Evolutionary conservation across 441 rosid species (phyloP).

Genomic region (Populus hybrid): DNA sequence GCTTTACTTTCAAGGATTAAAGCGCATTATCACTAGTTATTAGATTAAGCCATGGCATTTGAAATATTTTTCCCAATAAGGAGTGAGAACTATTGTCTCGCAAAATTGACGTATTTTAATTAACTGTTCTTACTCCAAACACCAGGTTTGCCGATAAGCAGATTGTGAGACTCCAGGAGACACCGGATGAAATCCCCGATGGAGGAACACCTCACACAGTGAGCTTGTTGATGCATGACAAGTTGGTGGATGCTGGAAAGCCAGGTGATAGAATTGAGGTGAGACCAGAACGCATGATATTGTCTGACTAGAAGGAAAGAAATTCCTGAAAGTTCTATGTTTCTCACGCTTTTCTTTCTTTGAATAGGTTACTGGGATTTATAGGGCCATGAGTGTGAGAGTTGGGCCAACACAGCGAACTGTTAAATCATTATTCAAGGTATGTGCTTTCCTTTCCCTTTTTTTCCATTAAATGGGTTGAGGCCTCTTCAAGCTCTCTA

Average conservation of each 20-base stretch:
- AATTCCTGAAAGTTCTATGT: neutral
- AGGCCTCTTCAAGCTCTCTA: slow-evolving; percentile 5
- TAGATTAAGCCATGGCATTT: neutral
- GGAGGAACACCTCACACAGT: slow-evolving; percentile 99
- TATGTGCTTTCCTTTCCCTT: slow-evolving; percentile 15
- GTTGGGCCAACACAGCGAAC: slow-evolving; percentile 85
- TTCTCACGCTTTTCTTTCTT: slow-evolving; percentile 16
- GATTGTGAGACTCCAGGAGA: slow-evolving; percentile 98
- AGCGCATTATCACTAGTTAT: neutral
- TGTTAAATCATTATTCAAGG: slow-evolving; percentile 95
- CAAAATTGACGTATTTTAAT: slow-evolving; percentile 5
- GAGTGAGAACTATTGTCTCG: neutral
- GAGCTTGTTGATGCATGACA: slow-evolving; percentile 95
- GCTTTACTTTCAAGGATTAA: neutral
- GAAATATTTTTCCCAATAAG: neutral
- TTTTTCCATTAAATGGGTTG: neutral
- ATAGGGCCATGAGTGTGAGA: slow-evolving; percentile 93
- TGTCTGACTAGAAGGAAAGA: neutral
- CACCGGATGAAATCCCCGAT: slow-evolving; percentile 94
- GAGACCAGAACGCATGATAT: slow-evolving; percentile 4
- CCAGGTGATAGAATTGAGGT: slow-evolving; percentile 99
- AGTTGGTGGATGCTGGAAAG: slow-evolving; percentile 88
- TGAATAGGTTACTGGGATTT: slow-evolving; percentile 82
- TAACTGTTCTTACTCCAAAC: neutral
- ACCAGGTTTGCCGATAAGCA: slow-evolving; percentile 97